Conservation (phyloP, 2,329 filamentous ascomycete species). For the Colletotrichum theobromicola region DNA sequence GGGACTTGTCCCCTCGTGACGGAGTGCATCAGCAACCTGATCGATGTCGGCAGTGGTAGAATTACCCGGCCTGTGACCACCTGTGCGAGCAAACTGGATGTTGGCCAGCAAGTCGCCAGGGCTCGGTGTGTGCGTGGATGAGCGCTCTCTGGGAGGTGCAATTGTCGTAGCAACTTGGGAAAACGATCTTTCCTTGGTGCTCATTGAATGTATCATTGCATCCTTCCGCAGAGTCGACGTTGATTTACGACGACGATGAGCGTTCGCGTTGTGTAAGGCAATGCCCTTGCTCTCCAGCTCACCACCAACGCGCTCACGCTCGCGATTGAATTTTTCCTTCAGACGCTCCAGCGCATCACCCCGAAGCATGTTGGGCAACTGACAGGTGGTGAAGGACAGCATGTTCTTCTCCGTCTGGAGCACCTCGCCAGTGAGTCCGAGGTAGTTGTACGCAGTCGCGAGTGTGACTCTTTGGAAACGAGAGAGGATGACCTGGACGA, state of each 20-base stretch:
- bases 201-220: constrained; percentile 72
- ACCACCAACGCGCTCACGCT: constrained; percentile 79
- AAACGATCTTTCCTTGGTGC: constrained; percentile 47
- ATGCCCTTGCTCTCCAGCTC: constrained; percentile 92
- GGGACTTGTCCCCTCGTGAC: constrained; percentile 46
- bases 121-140: constrained; percentile 57
- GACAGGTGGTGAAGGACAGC: constrained; percentile 89
- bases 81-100: constrained; percentile 70
- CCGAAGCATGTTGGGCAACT: constrained; percentile 88
- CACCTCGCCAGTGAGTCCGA: constrained; percentile 90
- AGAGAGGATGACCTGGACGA: constrained; percentile 96
- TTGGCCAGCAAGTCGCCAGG: constrained; percentile 84
- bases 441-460: constrained; percentile 91
- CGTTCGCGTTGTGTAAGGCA: constrained; percentile 82
- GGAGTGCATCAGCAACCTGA: constrained; percentile 32
- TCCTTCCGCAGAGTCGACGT: constrained; percentile 81
- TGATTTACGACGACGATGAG: constrained; percentile 71
- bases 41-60: constrained; percentile 31
- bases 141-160: constrained; percentile 44
- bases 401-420: constrained; percentile 92
- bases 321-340: constrained; percentile 90
- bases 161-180: constrained; percentile 47
- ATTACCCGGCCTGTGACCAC: constrained; percentile 48
- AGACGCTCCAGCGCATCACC: constrained; percentile 82
- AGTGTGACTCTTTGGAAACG: constrained; percentile 93